These are phyloP conservation scores for Phytomonas serpens DNA, from an alignment of 208 protist species.

Conservation along the genomic window DNA sequence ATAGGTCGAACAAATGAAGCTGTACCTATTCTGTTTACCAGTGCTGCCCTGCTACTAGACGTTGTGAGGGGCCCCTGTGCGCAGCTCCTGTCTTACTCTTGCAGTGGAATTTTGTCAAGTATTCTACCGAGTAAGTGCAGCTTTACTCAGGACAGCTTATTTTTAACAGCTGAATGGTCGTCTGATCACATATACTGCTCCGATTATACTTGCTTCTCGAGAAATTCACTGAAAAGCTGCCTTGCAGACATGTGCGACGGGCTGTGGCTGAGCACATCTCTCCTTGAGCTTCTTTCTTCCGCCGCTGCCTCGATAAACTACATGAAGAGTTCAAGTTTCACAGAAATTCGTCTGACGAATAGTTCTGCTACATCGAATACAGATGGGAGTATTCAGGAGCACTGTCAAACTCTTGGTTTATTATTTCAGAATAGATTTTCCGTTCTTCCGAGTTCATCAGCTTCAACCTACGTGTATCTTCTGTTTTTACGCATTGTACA, in stretches of 20 bases:
- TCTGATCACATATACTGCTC: background rate
- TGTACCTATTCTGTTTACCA: constrained; percentile 1
- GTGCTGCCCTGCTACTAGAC: constrained; percentile 31
- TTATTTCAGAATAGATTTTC: constrained; percentile 14
- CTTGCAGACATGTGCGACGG: background rate
- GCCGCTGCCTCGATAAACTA: constrained; percentile 1
- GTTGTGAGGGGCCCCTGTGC: constrained; percentile 28
- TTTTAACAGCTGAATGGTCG: background rate
- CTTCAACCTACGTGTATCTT: constrained; percentile 49
- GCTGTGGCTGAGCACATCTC: background rate
- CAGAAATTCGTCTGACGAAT: background rate
- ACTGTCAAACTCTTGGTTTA: background rate
- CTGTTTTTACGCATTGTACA: constrained; percentile 58
- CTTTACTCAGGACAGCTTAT: background rate
- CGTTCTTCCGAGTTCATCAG: constrained; percentile 23
- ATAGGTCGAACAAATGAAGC: background rate
- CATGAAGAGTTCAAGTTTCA: background rate
- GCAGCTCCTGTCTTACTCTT: constrained; percentile 36
- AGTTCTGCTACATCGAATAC: background rate
- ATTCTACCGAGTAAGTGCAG: background rate
- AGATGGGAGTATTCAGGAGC: background rate
- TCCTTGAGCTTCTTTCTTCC: constrained; percentile 5
- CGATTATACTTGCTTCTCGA: background rate
- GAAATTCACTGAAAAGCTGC: background rate
- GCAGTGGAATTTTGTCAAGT: background rate